Evolutionary conservation across 495 filamentous ascomycete genomes (phyloP).

Genomic region (Letharia columbiana): DNA sequence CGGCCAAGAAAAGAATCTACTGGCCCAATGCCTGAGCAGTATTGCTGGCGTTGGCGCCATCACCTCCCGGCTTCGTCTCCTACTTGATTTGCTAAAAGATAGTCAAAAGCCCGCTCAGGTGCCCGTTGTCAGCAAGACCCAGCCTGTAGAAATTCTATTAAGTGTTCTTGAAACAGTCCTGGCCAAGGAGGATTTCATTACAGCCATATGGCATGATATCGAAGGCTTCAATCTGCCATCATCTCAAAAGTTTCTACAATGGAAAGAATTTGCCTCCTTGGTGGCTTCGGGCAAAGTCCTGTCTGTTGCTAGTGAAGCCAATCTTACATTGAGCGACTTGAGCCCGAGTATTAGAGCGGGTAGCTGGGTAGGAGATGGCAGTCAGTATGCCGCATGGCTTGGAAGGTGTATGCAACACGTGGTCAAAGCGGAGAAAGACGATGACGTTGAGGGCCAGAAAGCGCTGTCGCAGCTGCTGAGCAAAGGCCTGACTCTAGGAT

Average conservation of each 20-base stretch:
- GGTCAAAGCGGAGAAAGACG: conserved; percentile 30
- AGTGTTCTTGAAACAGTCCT: conserved; percentile 48
- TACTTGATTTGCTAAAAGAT: conserved; percentile 41
- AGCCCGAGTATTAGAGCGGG: conserved; percentile 24
- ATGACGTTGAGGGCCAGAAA: conserved; percentile 43
- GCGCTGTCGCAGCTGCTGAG: conserved; percentile 52
- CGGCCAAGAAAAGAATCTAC: conserved; percentile 32
- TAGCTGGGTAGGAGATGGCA: conserved; percentile 60
- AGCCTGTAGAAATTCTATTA: conserved; percentile 30
- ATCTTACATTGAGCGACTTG: conserved; percentile 40
- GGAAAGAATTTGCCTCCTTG: conserved; percentile 59
- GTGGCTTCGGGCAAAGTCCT: conserved; percentile 65
- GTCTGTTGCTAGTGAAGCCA: conserved; percentile 67
- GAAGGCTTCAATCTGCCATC: neutral
- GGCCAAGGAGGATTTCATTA: conserved; percentile 43
- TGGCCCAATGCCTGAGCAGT: conserved; percentile 63
- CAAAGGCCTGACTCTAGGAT: conserved; percentile 62
- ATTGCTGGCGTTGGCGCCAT: conserved; percentile 65
- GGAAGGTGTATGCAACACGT: conserved; percentile 56
- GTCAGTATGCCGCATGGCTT: conserved; percentile 63
- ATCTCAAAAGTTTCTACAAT: conserved; percentile 42
- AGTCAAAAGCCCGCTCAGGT: conserved; percentile 23
- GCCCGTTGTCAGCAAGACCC: neutral
- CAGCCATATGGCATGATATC: conserved; percentile 46
- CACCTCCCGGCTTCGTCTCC: conserved; percentile 49